These are phyloP conservation scores for Smittium culicis DNA, from an alignment of 371 early-diverging fungal species.

Conservation along the genomic window DNA sequence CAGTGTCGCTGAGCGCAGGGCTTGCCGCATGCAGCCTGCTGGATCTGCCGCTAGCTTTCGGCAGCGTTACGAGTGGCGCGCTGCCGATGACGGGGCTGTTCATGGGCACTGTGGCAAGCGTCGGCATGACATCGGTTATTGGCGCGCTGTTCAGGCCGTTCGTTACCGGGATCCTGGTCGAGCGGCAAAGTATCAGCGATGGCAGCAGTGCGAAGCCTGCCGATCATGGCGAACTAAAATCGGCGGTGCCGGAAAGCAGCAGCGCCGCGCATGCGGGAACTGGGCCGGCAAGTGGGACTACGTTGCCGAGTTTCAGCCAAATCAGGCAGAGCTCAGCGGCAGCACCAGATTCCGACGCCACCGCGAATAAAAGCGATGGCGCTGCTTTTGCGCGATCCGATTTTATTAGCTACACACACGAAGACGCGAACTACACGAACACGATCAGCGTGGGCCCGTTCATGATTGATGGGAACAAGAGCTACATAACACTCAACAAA, in stretches of 20 bases:
- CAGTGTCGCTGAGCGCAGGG: neutral
- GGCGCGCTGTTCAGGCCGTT: neutral
- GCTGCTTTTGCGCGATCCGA: neutral
- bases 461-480: slow-evolving; percentile 6
- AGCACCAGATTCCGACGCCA: too few relatives aligned
- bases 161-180: neutral
- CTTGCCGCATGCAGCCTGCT: neutral
- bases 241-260: neutral
- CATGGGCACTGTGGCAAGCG: neutral
- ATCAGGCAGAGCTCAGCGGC: neutral
- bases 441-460: neutral
- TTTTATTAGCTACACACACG: neutral
- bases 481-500: neutral
- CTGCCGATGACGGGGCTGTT: neutral
- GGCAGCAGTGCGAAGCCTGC: neutral
- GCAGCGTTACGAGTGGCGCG: neutral
- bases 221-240: too few relatives aligned
- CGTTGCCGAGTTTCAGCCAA: neutral
- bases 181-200: neutral
- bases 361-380: too few relatives aligned
- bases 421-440: neutral
- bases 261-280: neutral
- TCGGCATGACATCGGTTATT: neutral
- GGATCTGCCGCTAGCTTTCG: neutral
- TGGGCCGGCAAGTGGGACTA: neutral